These are phyloP conservation scores for Jatropha curcas DNA, from an alignment of 345 rosid species.

Conservation along the genomic window DNA sequence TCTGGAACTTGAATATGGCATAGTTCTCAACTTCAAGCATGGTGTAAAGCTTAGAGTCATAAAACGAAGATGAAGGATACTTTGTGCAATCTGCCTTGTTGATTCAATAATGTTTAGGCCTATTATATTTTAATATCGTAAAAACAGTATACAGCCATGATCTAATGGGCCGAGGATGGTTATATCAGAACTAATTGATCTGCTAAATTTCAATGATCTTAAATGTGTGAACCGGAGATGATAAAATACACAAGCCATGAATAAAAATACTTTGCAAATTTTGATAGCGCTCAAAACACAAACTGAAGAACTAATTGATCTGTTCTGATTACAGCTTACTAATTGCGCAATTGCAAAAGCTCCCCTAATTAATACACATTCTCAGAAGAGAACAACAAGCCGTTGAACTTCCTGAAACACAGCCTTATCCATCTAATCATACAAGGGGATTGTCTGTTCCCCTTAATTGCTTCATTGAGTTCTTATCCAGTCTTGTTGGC, in stretches of 20 bases:
- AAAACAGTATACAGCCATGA: not conserved
- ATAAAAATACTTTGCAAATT: constrained; percentile 19
- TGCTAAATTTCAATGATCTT: not conserved
- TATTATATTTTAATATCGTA: not conserved
- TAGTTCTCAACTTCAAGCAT: constrained; percentile 79
- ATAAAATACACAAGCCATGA: not conserved
- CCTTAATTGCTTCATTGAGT: constrained; percentile 12
- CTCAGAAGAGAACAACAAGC: constrained; percentile 52
- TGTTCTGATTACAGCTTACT: constrained; percentile 10
- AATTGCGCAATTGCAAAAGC: constrained; percentile 5
- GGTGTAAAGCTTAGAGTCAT: constrained; percentile 72
- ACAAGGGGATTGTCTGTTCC: constrained; percentile 15
- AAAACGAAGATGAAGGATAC: constrained; percentile 45
- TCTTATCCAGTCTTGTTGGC: constrained; percentile 30
- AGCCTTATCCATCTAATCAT: constrained; percentile 25
- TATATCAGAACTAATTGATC: not conserved
- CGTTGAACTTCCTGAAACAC: constrained; percentile 41
- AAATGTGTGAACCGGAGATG: not conserved
- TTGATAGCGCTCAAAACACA: constrained; percentile 4
- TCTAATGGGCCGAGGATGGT: not conserved
- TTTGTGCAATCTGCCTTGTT: not conserved
- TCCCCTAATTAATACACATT: constrained; percentile 14
- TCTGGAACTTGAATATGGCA: constrained; percentile 67
- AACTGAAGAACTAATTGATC: not conserved
- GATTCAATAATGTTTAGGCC: not conserved